Conservation (phyloP, 495 filamentous ascomycete species). For the Cenococcum geophilum region DNA sequence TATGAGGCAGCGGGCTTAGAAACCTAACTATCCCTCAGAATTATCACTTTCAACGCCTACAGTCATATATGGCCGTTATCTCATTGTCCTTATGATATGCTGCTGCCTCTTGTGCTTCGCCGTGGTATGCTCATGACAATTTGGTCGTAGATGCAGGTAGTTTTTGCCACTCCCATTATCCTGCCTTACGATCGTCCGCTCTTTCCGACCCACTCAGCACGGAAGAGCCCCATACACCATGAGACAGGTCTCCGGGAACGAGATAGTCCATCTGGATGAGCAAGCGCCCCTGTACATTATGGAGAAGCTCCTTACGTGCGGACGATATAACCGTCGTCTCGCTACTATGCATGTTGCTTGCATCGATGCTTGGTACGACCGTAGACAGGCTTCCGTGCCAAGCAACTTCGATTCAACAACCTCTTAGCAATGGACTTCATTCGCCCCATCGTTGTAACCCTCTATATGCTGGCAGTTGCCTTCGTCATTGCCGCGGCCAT, state of each 20-base stretch:
- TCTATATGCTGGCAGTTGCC: conserved; percentile 22
- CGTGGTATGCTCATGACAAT: neutral
- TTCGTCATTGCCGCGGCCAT: conserved; percentile 29
- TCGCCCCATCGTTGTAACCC: conserved; percentile 23
- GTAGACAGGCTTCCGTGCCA: conserved; percentile 24
- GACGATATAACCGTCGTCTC: conserved; percentile 23
- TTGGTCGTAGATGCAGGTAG: neutral
- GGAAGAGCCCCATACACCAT: neutral
- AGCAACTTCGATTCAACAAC: conserved; percentile 15
- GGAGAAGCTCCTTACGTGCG: conserved; percentile 20
- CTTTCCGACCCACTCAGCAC: neutral
- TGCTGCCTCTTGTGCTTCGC: neutral
- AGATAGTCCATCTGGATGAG: neutral
- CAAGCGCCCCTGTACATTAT: neutral
- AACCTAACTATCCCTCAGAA: neutral
- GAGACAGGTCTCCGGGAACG: too few relatives aligned
- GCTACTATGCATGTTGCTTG: conserved; percentile 17
- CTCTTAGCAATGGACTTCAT: conserved; percentile 26
- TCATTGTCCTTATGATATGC: neutral
- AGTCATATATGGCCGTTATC: neutral
- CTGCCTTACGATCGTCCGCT: neutral
- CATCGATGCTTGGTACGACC: conserved; percentile 21
- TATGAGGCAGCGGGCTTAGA: neutral
- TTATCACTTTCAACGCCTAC: neutral
- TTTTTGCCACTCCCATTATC: neutral